Percentiles rank a stretch among this genome's conserved stretches.
Conservation (phyloP, 306 rosid species). For the Casuarina equisetifolia region DNA sequence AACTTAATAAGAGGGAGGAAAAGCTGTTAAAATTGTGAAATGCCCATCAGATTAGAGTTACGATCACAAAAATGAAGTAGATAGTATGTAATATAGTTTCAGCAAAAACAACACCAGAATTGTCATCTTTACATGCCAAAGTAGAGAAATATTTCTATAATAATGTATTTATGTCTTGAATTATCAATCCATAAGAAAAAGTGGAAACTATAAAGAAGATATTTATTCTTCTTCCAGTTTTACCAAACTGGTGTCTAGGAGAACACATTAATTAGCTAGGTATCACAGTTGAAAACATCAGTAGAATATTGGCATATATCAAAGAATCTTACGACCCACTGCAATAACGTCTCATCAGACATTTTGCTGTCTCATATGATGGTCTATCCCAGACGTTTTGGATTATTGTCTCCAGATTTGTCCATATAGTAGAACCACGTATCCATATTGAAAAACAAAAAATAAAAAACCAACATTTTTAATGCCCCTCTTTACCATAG, state of each 20-base stretch:
- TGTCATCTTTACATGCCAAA: not conserved
- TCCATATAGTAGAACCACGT: not conserved
- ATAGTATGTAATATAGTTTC: not conserved
- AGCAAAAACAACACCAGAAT: not conserved
- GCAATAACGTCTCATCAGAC: no score
- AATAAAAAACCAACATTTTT: not conserved
- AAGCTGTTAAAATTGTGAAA: not conserved
- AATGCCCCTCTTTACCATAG: not conserved
- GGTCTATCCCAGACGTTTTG: not conserved
- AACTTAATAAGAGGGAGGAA: conserved; percentile 15
- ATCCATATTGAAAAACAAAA: no score
- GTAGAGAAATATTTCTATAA: not conserved
- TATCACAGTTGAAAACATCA: no score
- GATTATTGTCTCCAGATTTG: no score
- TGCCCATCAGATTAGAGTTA: not conserved
- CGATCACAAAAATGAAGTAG: not conserved
- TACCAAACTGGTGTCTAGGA: no score
- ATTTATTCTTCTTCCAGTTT: no score
- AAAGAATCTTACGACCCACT: no score
- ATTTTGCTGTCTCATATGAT: no score
- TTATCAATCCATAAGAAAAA: no score
- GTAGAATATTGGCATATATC: no score
- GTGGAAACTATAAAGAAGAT: not conserved
- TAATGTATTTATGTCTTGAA: not conserved
- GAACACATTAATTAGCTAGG: no score